Evolutionary conservation across 176 grass and related monocot genomes (phyloP).

Genomic region (Rhipidocladum racemiflorum): DNA sequence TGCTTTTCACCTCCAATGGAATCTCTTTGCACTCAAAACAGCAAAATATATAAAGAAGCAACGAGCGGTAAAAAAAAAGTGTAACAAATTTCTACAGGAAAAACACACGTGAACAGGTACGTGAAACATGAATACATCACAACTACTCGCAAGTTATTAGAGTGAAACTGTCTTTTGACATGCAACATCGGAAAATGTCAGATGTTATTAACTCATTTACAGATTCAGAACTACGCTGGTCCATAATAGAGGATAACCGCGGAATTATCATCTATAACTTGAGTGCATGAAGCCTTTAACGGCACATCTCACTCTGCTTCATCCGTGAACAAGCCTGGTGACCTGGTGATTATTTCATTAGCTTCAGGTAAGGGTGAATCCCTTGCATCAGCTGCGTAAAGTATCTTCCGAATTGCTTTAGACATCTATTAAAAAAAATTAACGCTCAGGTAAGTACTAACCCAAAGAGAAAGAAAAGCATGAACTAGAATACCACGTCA

Average conservation of each 20-base stretch:
- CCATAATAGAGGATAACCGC: neutral
- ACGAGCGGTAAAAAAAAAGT: neutral
- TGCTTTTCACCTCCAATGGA: no score
- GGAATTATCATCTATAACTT: neutral
- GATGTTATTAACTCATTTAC: slow-evolving; percentile 34
- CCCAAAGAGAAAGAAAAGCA: neutral
- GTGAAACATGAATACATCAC: neutral
- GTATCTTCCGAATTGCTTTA: slow-evolving; percentile 70
- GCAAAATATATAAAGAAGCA: neutral
- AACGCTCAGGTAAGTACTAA: neutral
- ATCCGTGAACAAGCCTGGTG: slow-evolving; percentile 46
- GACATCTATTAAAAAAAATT: slow-evolving; percentile 53
- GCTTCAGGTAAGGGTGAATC: slow-evolving; percentile 64
- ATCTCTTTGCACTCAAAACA: no score
- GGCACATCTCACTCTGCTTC: slow-evolving; percentile 32
- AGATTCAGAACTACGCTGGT: neutral
- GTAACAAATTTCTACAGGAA: neutral
- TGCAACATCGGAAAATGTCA: neutral
- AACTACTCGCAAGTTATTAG: slow-evolving; percentile 18
- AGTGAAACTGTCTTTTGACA: neutral
- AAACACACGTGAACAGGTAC: neutral
- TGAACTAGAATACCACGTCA: neutral
- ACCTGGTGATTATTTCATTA: slow-evolving; percentile 63
- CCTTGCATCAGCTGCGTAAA: slow-evolving; percentile 68
- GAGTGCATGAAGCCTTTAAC: neutral